Percentiles rank a stretch among this genome's conserved stretches.
Conservation (phyloP, 176 grass and related monocot genomes). For the Bolboschoenus planiculmis region DNA sequence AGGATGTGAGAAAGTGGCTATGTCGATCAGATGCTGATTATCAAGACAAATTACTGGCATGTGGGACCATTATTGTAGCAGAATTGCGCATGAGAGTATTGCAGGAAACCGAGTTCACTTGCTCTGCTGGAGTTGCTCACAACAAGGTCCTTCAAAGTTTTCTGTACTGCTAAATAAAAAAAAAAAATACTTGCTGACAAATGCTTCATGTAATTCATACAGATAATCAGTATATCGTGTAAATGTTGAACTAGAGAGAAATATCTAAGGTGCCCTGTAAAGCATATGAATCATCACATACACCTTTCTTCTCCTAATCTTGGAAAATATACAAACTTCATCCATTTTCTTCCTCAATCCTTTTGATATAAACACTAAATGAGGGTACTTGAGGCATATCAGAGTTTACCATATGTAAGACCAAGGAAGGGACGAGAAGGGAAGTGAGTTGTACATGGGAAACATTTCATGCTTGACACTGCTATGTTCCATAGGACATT, state of each 20-base stretch:
- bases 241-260: too few relatives aligned
- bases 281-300: too few relatives aligned
- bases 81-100: conserved; percentile 69
- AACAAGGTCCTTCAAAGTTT: conserved; percentile 71
- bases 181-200: not conserved
- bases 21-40: conserved; percentile 48
- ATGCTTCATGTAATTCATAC: not conserved
- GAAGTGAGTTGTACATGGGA: not conserved
- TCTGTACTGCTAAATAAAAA: conserved; percentile 21
- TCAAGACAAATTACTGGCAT: conserved; percentile 70
- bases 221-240: too few relatives aligned
- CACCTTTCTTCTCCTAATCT: not conserved
- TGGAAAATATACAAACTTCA: not conserved
- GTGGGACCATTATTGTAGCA: conserved; percentile 78
- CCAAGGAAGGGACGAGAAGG: not conserved
- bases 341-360: not conserved
- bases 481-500: not conserved
- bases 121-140: conserved; percentile 88
- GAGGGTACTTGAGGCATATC: not conserved
- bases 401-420: not conserved
- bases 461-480: not conserved
- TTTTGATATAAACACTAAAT: not conserved
- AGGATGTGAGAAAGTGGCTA: conserved; percentile 60
- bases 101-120: conserved; percentile 77
- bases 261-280: too few relatives aligned